Conservation (phyloP, 2,329 filamentous ascomycete genomes). For the Zelopaecilomyces penicillatus region DNA sequence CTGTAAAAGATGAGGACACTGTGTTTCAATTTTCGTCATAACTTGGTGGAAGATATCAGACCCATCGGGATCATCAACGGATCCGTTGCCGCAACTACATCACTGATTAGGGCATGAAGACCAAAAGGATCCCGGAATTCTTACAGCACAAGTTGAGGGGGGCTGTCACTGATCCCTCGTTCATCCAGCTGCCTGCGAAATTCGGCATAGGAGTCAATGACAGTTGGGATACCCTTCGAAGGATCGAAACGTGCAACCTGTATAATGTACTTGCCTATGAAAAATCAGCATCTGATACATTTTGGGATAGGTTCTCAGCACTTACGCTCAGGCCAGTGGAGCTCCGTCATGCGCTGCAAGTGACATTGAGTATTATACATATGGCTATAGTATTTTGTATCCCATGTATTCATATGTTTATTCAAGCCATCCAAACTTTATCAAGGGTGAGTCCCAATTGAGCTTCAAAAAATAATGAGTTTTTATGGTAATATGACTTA, state of each 20-base stretch:
- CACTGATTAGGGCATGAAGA: neutral
- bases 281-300: neutral
- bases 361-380: slow-evolving; percentile 59
- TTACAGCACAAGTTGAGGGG: slow-evolving; percentile 64
- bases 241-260: slow-evolving; percentile 80
- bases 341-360: slow-evolving; percentile 48
- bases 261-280: slow-evolving; percentile 59
- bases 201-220: slow-evolving; percentile 66
- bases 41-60: slow-evolving; percentile 64
- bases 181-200: slow-evolving; percentile 56
- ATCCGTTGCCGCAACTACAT: slow-evolving; percentile 59
- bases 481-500: neutral
- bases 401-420: slow-evolving; percentile 63
- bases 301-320: neutral
- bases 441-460: slow-evolving; percentile 15
- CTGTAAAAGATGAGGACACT: slow-evolving; percentile 52
- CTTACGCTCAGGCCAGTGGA: slow-evolving; percentile 46
- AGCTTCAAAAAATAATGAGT: neutral
- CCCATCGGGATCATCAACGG: slow-evolving; percentile 73
- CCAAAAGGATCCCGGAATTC: slow-evolving; percentile 10
- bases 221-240: slow-evolving; percentile 71
- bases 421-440: slow-evolving; percentile 62
- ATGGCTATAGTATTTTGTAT: slow-evolving; percentile 64
- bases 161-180: slow-evolving; percentile 32
- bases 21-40: slow-evolving; percentile 54